Conservation (phyloP, 139 green algal genomes). For the Mychonastes homosphaera region DNA sequence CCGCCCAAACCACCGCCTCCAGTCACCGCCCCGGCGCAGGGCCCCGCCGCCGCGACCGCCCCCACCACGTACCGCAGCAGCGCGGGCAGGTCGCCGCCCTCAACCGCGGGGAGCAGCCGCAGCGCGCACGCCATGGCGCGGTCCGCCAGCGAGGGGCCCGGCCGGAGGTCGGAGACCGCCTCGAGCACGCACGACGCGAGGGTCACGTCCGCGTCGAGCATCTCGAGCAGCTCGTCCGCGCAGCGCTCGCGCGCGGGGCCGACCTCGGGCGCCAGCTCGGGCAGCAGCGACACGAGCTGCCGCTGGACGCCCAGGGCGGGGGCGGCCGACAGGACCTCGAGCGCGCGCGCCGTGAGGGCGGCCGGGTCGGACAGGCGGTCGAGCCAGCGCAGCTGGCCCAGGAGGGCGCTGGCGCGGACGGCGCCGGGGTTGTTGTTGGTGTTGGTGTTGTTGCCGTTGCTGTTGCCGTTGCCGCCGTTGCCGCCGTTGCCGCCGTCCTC, state of each 20-base stretch:
- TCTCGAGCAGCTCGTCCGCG: constrained; percentile 13
- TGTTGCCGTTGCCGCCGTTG: not conserved
- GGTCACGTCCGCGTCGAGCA: constrained; percentile 19
- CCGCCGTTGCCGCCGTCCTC: not conserved
- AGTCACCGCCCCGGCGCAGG: too few relatives aligned
- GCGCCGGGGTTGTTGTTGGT: not conserved
- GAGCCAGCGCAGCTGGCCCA: constrained; percentile 28
- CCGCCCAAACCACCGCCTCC: too few relatives aligned
- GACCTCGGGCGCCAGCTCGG: constrained; percentile 11
- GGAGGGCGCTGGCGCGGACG: constrained; percentile 15
- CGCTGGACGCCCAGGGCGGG: constrained; percentile 11
- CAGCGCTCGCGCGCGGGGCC: too few relatives aligned
- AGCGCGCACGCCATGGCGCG: not conserved
- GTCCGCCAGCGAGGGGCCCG: constrained; percentile 24
- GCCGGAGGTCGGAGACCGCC: constrained; percentile 23
- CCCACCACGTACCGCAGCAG: constrained; percentile 17
- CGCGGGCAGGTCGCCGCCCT: constrained; percentile 25
- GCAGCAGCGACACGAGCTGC: constrained; percentile 19
- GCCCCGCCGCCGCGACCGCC: too few relatives aligned
- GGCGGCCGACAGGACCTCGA: constrained; percentile 18
- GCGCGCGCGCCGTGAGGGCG: not conserved
- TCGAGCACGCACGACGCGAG: constrained; percentile 24
- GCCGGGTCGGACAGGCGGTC: constrained; percentile 12
- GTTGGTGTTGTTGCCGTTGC: not conserved
- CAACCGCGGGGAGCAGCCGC: constrained; percentile 17